Evolutionary conservation across 768 basidiomycete species (phyloP).

Genomic region (Psilocybe cyanescens): DNA sequence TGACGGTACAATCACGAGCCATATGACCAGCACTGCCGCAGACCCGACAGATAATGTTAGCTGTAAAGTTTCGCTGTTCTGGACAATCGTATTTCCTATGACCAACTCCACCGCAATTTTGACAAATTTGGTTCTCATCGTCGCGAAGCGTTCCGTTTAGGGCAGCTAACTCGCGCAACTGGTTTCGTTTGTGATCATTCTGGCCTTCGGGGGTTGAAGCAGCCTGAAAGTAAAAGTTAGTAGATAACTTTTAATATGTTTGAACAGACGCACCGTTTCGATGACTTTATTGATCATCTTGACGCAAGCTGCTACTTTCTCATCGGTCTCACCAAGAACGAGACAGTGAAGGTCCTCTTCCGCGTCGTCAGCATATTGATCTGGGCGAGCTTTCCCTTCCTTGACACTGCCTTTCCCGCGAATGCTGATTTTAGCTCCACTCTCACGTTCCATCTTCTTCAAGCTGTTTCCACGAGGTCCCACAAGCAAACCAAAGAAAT

Average conservation of each 20-base stretch:
- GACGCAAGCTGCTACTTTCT: constrained; percentile 90
- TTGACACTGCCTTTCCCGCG: constrained; percentile 98
- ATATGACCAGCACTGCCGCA: constrained; percentile 99
- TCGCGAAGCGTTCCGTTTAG: constrained; percentile 98
- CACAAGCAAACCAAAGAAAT: constrained; percentile 97
- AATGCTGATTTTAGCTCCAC: constrained; percentile 98
- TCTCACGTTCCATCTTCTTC: constrained; percentile 99
- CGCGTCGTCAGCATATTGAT: constrained; percentile 94
- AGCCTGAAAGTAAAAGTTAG: constrained; percentile 56
- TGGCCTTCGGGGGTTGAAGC: constrained; percentile 99
- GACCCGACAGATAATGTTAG: constrained; percentile 98
- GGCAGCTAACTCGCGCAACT: constrained; percentile 96
- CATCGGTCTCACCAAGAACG: constrained; percentile 89
- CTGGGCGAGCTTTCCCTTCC: constrained; percentile 96
- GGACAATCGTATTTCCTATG: constrained; percentile 99
- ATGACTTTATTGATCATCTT: constrained; percentile 97
- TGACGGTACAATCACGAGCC: constrained; percentile 96
- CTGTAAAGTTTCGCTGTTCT: constrained; percentile 97
- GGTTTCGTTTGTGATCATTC: constrained; percentile 99
- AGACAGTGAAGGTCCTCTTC: constrained; percentile 99
- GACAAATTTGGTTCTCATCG: constrained; percentile 99
- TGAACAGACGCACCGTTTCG: constrained; percentile 79
- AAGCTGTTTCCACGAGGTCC: constrained; percentile 98
- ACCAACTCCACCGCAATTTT: constrained; percentile 92
- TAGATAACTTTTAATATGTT: background rate